phyloP scores from a whole-genome alignment of 306 rosid species.

The Quercus agrifolia region DNA sequence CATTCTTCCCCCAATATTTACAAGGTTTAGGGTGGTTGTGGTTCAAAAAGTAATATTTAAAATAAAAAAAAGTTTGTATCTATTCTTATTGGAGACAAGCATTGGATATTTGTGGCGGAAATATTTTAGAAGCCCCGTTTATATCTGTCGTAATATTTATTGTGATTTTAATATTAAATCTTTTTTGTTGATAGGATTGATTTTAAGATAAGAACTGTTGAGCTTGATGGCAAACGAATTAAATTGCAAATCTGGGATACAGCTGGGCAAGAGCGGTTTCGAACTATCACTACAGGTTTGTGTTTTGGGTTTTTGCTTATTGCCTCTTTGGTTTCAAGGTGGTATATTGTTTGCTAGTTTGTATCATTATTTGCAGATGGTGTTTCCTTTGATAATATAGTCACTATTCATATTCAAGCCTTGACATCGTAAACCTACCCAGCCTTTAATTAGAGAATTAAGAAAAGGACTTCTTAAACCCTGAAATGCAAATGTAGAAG shows the following conservation, averaged over 20 bases:
- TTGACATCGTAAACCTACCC: neutral
- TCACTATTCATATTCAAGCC: neutral
- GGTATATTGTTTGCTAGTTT: neutral
- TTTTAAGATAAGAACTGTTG: conserved; percentile 89
- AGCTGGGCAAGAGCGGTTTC: conserved; percentile 86
- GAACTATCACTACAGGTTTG: conserved; percentile 77
- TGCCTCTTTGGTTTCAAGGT: neutral
- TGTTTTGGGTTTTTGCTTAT: conserved; percentile 13
- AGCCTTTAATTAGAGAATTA: neutral
- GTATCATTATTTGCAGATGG: neutral
- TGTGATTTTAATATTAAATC: conserved; percentile 9
- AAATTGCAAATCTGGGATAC: conserved; percentile 91
- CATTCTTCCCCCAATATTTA: neutral
- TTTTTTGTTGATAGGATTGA: conserved; percentile 53
- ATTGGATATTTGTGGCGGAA: neutral
- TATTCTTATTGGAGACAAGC: neutral
- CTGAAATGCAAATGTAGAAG: neutral
- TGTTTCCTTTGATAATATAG: neutral
- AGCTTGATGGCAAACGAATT: conserved; percentile 72
- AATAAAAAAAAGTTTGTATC: neutral
- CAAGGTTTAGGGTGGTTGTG: neutral
- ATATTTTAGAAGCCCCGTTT: neutral
- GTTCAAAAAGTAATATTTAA: neutral
- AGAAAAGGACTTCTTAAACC: neutral
- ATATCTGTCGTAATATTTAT: conserved; percentile 11